phyloP scores from a whole-genome alignment of 306 rosid genomes.

The Oxytropis ochrocephala region DNA sequence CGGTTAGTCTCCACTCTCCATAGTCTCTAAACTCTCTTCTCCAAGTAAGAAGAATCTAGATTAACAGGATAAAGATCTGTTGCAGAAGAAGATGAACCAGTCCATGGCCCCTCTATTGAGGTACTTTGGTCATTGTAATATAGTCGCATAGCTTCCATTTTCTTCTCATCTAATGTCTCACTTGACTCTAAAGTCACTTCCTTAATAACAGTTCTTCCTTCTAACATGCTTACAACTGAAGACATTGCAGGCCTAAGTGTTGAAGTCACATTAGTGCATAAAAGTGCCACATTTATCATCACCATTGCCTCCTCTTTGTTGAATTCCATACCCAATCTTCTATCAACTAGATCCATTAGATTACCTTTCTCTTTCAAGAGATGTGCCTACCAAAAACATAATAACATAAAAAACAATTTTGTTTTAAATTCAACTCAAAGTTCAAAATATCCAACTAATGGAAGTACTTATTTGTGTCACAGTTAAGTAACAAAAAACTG shows the following conservation, averaged over 20 bases:
- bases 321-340: slow-evolving; percentile 16
- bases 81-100: slow-evolving; percentile 19
- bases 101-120: slow-evolving; percentile 14
- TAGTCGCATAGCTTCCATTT: slow-evolving; percentile 6
- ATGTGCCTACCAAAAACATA: slow-evolving; percentile 1
- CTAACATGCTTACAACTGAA: slow-evolving; percentile 33
- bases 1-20: background rate
- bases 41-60: slow-evolving; percentile 23
- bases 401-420: background rate
- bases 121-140: background rate
- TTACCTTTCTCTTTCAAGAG: slow-evolving; percentile 24
- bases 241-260: slow-evolving; percentile 29
- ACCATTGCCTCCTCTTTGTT: slow-evolving; percentile 21
- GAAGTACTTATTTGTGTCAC: background rate
- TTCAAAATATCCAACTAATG: background rate
- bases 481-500: background rate
- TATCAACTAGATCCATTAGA: slow-evolving; percentile 27
- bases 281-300: slow-evolving; percentile 27
- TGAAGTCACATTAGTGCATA: slow-evolving; percentile 25
- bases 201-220: slow-evolving; percentile 9
- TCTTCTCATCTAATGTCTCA: slow-evolving; percentile 25
- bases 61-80: slow-evolving; percentile 15
- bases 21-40: slow-evolving; percentile 8
- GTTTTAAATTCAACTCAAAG: background rate
- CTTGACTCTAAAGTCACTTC: slow-evolving; percentile 6